A percentile compares a stretch with the other conserved stretches of the same genome.
phyloP scores from a whole-genome alignment of 78 protist species.

The Polysphondylium violaceum region DNA sequence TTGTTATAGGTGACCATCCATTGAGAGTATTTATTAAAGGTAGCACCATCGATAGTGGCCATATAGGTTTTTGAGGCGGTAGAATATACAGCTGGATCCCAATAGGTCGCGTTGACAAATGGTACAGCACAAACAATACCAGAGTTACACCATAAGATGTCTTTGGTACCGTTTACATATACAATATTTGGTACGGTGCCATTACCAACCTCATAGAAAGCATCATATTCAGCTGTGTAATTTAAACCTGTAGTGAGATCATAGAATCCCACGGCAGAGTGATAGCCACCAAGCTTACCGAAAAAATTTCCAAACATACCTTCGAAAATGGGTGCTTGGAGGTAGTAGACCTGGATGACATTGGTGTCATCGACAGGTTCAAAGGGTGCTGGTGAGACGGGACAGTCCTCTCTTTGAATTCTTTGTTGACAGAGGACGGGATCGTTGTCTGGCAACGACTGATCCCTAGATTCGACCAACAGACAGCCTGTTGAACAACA shows the following conservation, averaged over 20 bases:
- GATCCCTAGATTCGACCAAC: too few species aligned
- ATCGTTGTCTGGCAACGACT: conserved; percentile 32
- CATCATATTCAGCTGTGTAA: conserved; percentile 76
- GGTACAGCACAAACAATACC: conserved; percentile 50
- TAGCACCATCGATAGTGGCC: conserved; percentile 59
- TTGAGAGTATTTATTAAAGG: conserved; percentile 14
- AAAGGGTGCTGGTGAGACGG: conserved; percentile 6
- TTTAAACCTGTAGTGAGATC: conserved; percentile 26
- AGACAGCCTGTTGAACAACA: neutral
- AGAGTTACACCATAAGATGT: conserved; percentile 55
- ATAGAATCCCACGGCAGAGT: conserved; percentile 59
- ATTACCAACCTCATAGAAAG: conserved; percentile 57
- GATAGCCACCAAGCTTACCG: conserved; percentile 48
- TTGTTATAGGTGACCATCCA: conserved; percentile 45
- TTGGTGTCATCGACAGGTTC: conserved; percentile 3
- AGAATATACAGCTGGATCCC: conserved; percentile 26
- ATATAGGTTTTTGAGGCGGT: conserved; percentile 45
- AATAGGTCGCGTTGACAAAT: conserved; percentile 32
- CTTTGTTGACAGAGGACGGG: conserved; percentile 38
- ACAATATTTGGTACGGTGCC: conserved; percentile 68
- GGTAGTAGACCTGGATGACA: conserved; percentile 40
- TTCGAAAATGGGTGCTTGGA: conserved; percentile 70
- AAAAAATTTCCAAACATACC: conserved; percentile 36
- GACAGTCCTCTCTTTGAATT: conserved; percentile 43
- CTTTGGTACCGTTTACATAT: conserved; percentile 25